Percentiles rank a stretch among this genome's conserved stretches.
Conservation (phyloP, 179 eudicot genomes). For the Silene vulgaris region DNA sequence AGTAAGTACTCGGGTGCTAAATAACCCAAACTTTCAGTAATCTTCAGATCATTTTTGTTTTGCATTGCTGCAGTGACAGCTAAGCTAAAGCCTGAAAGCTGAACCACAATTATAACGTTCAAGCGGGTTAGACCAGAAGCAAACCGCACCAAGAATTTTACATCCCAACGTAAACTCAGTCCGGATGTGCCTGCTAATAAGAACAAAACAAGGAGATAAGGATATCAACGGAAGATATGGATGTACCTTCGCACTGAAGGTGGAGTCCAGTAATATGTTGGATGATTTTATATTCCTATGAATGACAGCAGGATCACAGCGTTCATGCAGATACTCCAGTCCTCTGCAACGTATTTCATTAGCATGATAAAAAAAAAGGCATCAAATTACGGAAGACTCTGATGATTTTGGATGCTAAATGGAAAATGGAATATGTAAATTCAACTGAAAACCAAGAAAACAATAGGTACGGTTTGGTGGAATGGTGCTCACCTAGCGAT, state of each 20-base stretch:
- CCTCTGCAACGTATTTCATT: slow-evolving; percentile 43
- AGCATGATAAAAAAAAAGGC: slow-evolving; percentile 3
- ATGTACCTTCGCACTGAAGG: slow-evolving; percentile 80
- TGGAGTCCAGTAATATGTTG: slow-evolving; percentile 69
- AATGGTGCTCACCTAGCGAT: slow-evolving; percentile 54
- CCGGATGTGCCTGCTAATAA: neutral
- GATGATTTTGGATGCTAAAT: neutral
- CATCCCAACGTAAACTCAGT: neutral
- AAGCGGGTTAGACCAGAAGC: neutral
- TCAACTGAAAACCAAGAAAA: neutral
- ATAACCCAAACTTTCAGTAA: slow-evolving; percentile 60
- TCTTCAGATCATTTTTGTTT: slow-evolving; percentile 48
- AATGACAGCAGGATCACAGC: slow-evolving; percentile 67
- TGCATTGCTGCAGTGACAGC: slow-evolving; percentile 51
- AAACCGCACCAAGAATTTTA: neutral
- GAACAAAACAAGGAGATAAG: neutral
- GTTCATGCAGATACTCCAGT: slow-evolving; percentile 79
- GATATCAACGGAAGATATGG: neutral
- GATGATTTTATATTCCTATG: slow-evolving; percentile 82
- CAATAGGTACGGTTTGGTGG: neutral
- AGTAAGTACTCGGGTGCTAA: slow-evolving; percentile 79
- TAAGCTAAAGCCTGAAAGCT: slow-evolving; percentile 73
- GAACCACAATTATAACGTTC: slow-evolving; percentile 21
- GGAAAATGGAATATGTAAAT: neutral
- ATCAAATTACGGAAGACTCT: neutral